Conservation (phyloP, 179 eudicot species). For the Sideroxylon spinosum region DNA sequence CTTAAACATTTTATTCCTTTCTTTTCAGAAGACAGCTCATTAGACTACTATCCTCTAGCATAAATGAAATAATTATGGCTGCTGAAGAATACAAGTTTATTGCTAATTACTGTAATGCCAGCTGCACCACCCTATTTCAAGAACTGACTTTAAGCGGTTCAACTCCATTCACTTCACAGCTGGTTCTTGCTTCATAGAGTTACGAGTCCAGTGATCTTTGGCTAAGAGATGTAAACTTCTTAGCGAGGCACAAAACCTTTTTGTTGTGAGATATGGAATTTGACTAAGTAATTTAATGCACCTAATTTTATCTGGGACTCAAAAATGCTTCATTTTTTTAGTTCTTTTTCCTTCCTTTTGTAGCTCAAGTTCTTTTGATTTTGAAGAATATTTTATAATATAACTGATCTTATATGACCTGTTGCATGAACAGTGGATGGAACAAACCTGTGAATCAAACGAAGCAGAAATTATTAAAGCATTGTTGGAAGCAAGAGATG, state of each 20-base stretch:
- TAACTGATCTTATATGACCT: slow-evolving; percentile 5
- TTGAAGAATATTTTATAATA: not conserved
- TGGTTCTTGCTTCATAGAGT: not conserved
- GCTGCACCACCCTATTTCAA: not conserved
- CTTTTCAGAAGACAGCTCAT: not conserved
- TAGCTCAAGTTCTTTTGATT: not conserved
- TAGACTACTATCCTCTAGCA: not conserved
- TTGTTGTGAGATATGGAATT: not conserved
- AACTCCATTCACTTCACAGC: not conserved
- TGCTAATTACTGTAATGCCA: not conserved
- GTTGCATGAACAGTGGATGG: slow-evolving; percentile 63
- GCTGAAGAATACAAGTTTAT: not conserved
- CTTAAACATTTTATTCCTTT: not conserved
- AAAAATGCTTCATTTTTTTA: not conserved
- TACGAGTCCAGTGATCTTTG: not conserved
- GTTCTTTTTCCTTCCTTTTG: not conserved
- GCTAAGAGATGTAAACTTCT: not conserved
- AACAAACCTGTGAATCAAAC: slow-evolving; percentile 44
- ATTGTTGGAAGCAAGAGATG: slow-evolving; percentile 66
- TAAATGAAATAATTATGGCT: not conserved
- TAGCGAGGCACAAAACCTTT: not conserved
- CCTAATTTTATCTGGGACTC: not conserved
- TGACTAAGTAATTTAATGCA: not conserved
- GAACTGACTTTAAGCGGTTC: not conserved
- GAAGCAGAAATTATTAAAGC: slow-evolving; percentile 62